Evolutionary conservation across 2,329 filamentous ascomycete species (phyloP).

Genomic region (Ascosphaera apis): DNA sequence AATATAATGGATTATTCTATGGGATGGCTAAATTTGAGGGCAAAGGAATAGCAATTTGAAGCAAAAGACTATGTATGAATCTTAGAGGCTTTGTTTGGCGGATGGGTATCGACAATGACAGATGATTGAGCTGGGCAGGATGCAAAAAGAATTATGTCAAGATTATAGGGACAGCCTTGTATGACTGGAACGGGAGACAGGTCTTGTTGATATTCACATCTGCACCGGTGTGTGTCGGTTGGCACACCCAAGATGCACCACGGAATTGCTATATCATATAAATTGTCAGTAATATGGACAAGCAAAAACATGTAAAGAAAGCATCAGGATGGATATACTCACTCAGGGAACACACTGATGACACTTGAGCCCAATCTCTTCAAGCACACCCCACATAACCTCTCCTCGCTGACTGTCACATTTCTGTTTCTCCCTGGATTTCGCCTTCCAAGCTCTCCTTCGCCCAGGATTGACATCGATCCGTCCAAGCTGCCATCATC

Average conservation of each 20-base stretch:
- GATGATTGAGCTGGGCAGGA: too few species aligned
- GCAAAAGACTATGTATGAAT: too few species aligned
- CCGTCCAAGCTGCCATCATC: slow-evolving; percentile 19
- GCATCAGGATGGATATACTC: slow-evolving; percentile 15
- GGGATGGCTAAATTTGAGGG: too few species aligned
- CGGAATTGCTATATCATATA: slow-evolving; percentile 22
- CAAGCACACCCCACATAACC: slow-evolving; percentile 77
- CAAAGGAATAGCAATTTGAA: too few species aligned
- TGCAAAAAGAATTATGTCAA: too few species aligned
- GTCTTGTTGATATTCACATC: too few species aligned
- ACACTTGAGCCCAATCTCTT: slow-evolving; percentile 83
- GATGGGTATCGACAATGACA: too few species aligned
- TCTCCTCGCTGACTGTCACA: slow-evolving; percentile 67
- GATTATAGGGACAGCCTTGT: too few species aligned
- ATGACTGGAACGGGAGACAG: too few species aligned
- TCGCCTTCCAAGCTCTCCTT: slow-evolving; percentile 22
- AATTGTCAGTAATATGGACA: slow-evolving; percentile 2
- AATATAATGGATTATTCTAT: too few species aligned
- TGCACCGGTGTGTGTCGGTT: slow-evolving; percentile 15
- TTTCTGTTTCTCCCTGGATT: slow-evolving; percentile 38
- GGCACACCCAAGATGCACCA: slow-evolving; percentile 64
- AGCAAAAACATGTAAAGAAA: not conserved
- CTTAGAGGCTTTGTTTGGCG: too few species aligned
- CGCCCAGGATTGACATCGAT: slow-evolving; percentile 8
- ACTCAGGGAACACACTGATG: slow-evolving; percentile 71